Evolutionary conservation across 768 basidiomycete genomes (phyloP), one percentile per base, ranked within the genome.

Genomic region (Lyophyllum decastes): DNA sequence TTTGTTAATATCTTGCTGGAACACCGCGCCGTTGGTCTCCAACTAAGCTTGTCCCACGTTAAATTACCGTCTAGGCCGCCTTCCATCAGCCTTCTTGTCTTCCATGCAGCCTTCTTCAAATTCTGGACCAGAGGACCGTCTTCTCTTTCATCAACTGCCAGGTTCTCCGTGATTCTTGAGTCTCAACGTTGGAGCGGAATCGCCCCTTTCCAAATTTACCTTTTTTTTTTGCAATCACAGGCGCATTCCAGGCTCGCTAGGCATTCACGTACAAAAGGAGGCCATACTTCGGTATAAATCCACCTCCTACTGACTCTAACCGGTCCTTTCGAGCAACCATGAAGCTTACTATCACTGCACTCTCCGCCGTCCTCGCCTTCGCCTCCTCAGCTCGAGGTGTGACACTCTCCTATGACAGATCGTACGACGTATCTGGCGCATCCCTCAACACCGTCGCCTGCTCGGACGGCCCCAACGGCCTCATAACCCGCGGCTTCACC

Each of bases 401-500:
- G 12, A 34, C 49, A 2, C 26, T 54, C 17, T 61, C 78, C 45
- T 82, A 70, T 60, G 79, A 84, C 66, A 44, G 61, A 35, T 38
- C 60, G 9, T 86, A 80, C 66, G 80, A 82, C 61, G 59, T 66
- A 5, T 43, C 44, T 11, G 40, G 48, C 2, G 58, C 61, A 5
- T 73, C 74, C 45, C 72, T 83, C 30, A 35, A 56, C 54, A 66
- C 49, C 16, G 76, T 82, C 45, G 73, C 78, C 46, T 86, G 85
- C 71, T 83, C 81, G 1, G 73, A 77, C 50, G 82, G 83, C n/a
- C 46, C 67, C 17, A 66, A 81, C 52, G 83, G 82, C 22, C 70
- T 85, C 9, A 35, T 72, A 10, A 73, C 72, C 14, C 67, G 67
- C 21, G 65, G 64, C 16, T 85, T 69, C 67, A 71, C 66, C 14